A percentile compares a stretch with the other conserved stretches of the same genome.
Conservation (phyloP, 257 asterid genomes). For the Solanum lycopersicoides region DNA sequence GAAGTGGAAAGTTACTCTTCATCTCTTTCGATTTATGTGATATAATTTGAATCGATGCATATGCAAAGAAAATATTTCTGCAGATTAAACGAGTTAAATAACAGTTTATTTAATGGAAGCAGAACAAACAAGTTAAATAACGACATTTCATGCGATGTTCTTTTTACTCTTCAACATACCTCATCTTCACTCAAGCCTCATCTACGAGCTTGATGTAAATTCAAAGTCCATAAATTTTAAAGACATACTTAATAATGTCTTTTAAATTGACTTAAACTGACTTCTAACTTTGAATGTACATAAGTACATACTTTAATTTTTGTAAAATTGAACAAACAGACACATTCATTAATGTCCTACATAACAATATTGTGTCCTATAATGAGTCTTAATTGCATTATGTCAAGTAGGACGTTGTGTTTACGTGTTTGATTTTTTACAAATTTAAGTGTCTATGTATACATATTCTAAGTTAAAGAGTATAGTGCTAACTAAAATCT, state of each 20-base stretch:
- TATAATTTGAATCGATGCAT: background rate
- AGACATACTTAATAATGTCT: no score
- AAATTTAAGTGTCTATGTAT: no score
- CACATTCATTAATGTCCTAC: no score
- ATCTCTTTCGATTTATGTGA: background rate
- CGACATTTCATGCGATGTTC: background rate
- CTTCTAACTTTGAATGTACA: accelerated
- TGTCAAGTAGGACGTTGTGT: no score
- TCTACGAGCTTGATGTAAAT: background rate
- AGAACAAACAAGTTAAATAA: background rate
- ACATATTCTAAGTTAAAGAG: accelerated
- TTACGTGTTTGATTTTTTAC: background rate
- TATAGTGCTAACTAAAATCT: no score
- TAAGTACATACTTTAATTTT: accelerated
- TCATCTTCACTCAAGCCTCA: background rate
- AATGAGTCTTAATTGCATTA: no score
- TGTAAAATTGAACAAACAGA: no score
- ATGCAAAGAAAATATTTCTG: accelerated
- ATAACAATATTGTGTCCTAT: no score
- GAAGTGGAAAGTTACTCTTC: background rate
- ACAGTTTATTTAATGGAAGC: background rate
- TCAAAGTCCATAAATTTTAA: background rate
- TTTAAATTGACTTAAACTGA: no score
- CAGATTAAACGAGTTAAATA: no score
- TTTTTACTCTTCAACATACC: no score